phyloP scores from a whole-genome alignment of 2,329 filamentous ascomycete genomes.

The Xylariaceae sp. region DNA sequence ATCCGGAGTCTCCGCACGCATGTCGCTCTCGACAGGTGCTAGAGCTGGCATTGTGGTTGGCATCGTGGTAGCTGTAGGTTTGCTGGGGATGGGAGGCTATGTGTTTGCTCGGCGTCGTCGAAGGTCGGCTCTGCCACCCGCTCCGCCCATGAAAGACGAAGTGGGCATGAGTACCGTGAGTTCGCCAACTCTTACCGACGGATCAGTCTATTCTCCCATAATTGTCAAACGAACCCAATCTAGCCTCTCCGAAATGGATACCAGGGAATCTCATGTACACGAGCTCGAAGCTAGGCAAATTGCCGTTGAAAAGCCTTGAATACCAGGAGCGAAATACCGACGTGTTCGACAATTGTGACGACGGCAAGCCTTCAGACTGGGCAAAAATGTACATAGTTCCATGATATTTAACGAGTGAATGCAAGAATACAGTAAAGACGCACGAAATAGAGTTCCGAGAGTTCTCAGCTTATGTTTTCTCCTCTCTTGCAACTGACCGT shows the following conservation, averaged over 20 bases:
- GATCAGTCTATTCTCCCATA: not conserved
- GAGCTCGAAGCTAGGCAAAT: slow-evolving; percentile 14
- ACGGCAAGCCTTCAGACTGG: no score
- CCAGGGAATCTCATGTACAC: not conserved
- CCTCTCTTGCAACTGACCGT: no score
- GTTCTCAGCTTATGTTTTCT: no score
- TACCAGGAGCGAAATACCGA: not conserved
- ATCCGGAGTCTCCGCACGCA: not conserved
- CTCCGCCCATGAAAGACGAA: slow-evolving; percentile 11
- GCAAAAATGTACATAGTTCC: no score
- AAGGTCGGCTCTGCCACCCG: not conserved
- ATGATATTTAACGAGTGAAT: no score
- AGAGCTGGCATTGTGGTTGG: slow-evolving; percentile 32
- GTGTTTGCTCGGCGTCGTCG: slow-evolving; percentile 25
- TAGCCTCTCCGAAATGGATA: slow-evolving; percentile 2
- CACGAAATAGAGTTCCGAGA: no score
- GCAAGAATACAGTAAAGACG: no score
- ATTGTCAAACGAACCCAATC: not conserved
- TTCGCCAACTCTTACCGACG: not conserved
- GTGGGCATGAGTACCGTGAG: not conserved
- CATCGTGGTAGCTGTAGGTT: slow-evolving; percentile 13
- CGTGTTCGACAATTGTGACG: not conserved
- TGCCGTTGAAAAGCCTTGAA: slow-evolving; percentile 9
- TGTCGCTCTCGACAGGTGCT: slow-evolving; percentile 24
- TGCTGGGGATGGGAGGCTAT: slow-evolving; percentile 10